Conservation (phyloP, 176 grass and related monocot genomes). For the Tillandsia leiboldiana region DNA sequence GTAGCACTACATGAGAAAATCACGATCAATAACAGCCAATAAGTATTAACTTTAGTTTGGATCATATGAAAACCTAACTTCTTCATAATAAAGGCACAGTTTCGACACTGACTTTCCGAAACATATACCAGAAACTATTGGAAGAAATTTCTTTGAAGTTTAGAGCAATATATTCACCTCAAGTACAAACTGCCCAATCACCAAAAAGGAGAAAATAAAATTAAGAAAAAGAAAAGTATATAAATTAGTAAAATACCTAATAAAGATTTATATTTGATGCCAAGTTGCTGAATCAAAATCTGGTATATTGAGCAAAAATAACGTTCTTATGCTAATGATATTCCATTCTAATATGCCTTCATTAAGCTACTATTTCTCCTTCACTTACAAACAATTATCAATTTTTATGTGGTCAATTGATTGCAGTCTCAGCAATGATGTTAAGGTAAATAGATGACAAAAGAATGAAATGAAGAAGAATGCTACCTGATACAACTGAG, state of each 20-base stretch:
- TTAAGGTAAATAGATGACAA: not conserved
- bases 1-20: not conserved
- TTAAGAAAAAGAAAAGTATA: not conserved
- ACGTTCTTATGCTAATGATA: too few relatives aligned
- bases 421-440: constrained; percentile 7
- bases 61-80: not conserved
- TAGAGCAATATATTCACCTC: not conserved
- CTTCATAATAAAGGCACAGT: not conserved
- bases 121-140: not conserved
- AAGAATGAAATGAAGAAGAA: not conserved
- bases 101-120: not conserved
- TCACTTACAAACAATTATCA: too few relatives aligned
- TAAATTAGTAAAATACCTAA: not conserved
- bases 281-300: too few relatives aligned
- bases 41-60: not conserved
- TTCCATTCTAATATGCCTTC: too few relatives aligned
- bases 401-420: not conserved
- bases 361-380: too few relatives aligned
- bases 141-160: not conserved
- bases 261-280: too few relatives aligned
- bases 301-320: too few relatives aligned
- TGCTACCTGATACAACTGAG: constrained; percentile 83
- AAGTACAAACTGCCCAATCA: not conserved
- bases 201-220: not conserved
- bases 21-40: too few relatives aligned